Conservation (phyloP, 495 filamentous ascomycete species). For the Friedmanniomyces endolithicus region DNA sequence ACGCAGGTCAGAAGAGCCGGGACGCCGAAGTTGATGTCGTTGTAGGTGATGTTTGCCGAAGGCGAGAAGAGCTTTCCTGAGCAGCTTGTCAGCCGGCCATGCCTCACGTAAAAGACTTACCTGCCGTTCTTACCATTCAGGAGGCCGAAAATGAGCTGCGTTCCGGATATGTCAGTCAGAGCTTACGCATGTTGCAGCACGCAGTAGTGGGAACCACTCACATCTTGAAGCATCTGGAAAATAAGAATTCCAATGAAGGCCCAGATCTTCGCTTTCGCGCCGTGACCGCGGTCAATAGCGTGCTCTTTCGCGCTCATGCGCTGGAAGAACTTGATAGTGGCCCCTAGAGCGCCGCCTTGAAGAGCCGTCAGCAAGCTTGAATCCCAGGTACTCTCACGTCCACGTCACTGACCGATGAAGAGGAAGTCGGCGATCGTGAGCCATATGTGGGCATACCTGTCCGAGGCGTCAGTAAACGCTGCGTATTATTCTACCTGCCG, state of each 20-base stretch:
- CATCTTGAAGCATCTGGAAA: slow-evolving; percentile 14
- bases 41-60: slow-evolving; percentile 6
- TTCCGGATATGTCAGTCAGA: background rate
- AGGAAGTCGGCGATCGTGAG: slow-evolving; percentile 8
- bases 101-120: too few relatives aligned
- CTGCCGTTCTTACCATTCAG: slow-evolving; percentile 1
- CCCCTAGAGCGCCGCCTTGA: slow-evolving; percentile 7
- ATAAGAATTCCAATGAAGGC: slow-evolving; percentile 10
- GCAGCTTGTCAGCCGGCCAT: too few relatives aligned
- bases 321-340: slow-evolving; percentile 9
- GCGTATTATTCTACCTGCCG: background rate
- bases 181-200: background rate
- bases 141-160: slow-evolving; percentile 7
- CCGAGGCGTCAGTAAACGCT: background rate
- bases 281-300: slow-evolving; percentile 1
- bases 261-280: slow-evolving; percentile 4
- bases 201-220: background rate
- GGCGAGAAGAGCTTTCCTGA: slow-evolving; percentile 12
- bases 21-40: slow-evolving; percentile 19
- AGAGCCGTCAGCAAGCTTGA: background rate
- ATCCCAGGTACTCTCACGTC: background rate
- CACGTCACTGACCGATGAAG: slow-evolving; percentile 3
- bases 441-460: slow-evolving; percentile 10
- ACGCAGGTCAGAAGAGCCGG: slow-evolving; percentile 14
- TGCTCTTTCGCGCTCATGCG: slow-evolving; percentile 1